A percentile compares a stretch with the other conserved stretches of the same genome.
Evolutionary conservation across 257 asterid genomes (phyloP).

Genomic region (Jacaranda copaia): DNA sequence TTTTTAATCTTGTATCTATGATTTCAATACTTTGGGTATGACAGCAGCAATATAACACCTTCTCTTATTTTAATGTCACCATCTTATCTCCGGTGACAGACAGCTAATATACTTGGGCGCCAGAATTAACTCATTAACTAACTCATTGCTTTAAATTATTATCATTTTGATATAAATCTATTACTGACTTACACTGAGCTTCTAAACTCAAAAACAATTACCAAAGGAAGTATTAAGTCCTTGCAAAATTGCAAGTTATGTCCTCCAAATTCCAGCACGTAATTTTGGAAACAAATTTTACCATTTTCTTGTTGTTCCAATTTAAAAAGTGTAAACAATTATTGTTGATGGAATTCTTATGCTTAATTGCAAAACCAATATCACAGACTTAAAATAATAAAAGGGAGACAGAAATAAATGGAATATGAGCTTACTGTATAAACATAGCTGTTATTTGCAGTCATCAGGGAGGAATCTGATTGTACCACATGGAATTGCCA

Average conservation of each 20-base stretch:
- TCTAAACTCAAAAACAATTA: too few species aligned
- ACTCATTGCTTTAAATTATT: too few species aligned
- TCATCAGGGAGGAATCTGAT: slow-evolving; percentile 44
- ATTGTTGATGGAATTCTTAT: background rate
- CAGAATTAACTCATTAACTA: background rate
- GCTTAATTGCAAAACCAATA: background rate
- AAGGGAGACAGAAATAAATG: slow-evolving; percentile 2
- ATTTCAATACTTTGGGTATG: background rate
- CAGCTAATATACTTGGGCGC: background rate
- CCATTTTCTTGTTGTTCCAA: background rate
- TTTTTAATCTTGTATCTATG: background rate
- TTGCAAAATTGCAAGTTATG: background rate
- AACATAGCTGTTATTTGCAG: slow-evolving; percentile 44
- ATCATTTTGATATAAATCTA: too few species aligned
- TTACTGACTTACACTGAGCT: too few species aligned
- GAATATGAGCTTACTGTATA: slow-evolving; percentile 51
- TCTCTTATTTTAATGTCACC: background rate
- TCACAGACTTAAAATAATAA: slow-evolving; percentile 15
- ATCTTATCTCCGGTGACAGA: background rate
- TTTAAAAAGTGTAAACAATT: background rate
- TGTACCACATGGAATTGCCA: slow-evolving; percentile 60
- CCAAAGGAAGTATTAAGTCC: slow-evolving; percentile 8
- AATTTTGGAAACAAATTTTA: background rate
- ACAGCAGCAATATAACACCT: background rate
- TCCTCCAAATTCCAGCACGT: too few species aligned